Evolutionary conservation across 495 filamentous ascomycete species (phyloP), one percentile per base, ranked within the genome.

Genomic region (Pyrenopolyporus hunteri): DNA sequence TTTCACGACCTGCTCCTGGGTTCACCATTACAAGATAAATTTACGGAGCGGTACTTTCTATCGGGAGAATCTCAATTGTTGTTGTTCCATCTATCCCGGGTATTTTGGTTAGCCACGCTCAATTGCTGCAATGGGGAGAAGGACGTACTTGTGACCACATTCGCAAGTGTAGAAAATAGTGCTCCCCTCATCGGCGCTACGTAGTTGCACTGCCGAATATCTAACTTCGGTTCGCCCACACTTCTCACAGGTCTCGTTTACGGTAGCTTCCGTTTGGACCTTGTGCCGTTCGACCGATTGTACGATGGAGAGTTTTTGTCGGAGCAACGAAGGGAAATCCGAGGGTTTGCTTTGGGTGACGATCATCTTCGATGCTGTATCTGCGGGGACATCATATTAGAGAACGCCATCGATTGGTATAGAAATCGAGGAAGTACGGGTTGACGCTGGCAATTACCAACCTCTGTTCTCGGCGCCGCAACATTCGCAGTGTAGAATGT

Each of bases 151-250:
- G 72, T 91, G 77, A 53, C 91, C 89, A 69, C 92, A 97, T 25
- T 88, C 85, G 75, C 92, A 97, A 22, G 81, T 87, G 72, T 90
- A 95, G 64, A 96, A 92, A 31, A 94, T 87, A 1, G 92, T 96
- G 63, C 86, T 89, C 46, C 95, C 95, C 83, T 98, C 95, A 73
- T 98, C 94, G 3, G 94, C 95, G 78, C 91, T 87, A 54, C 93
- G 84, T 70, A 97, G 76, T 72, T 98, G 95, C 43, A 91, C 83
- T 2, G 90, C 87, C 23, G 87, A 90, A 71, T 84, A 98, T 69
- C 86, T 89, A 74, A 98, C 90, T 68, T 96, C 89, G 39, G 83
- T 85, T 46, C 85, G 82, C 4, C 88, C 92, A 71, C 93, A 98
- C 62, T 89, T 85, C 7, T 86, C 82, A 66, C 94, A 98, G 16